These are phyloP conservation scores for Phytophthora parvispora DNA, from an alignment of 352 stramenopile genomes.

Conservation along the genomic window DNA sequence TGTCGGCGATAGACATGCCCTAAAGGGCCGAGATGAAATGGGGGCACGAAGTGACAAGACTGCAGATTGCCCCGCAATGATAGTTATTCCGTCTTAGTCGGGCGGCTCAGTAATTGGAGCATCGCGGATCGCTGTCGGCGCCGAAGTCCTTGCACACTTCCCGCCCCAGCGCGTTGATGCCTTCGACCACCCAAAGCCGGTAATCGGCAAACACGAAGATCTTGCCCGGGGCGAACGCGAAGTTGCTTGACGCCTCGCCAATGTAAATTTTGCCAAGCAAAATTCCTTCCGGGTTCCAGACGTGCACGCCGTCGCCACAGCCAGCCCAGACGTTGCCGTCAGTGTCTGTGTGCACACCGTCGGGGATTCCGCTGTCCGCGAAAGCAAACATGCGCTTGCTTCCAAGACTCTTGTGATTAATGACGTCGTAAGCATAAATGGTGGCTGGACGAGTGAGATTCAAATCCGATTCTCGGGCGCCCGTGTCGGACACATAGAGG, in stretches of 20 bases:
- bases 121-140: constrained; percentile 11
- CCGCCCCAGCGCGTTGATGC: constrained; percentile 12
- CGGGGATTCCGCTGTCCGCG: constrained; percentile 9
- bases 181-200: constrained; percentile 13
- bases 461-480: constrained; percentile 7
- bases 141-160: constrained; percentile 23
- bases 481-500: constrained; percentile 15
- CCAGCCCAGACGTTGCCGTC: constrained; percentile 19
- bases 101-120: not conserved
- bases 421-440: constrained; percentile 17
- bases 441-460: constrained; percentile 7
- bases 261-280: constrained; percentile 16
- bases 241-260: constrained; percentile 15
- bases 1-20: too few species aligned
- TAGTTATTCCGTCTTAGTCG: too few species aligned
- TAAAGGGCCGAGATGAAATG: too few species aligned
- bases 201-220: constrained; percentile 19
- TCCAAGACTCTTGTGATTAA: constrained; percentile 12
- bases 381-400: constrained; percentile 15
- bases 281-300: constrained; percentile 13
- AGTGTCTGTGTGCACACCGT: constrained; percentile 13
- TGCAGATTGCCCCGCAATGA: too few species aligned
- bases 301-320: constrained; percentile 11
- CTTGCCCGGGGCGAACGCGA: constrained; percentile 16
- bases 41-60: too few species aligned